Evolutionary conservation across 495 filamentous ascomycete species (phyloP).

Genomic region (Aspergillus haitiensis): DNA sequence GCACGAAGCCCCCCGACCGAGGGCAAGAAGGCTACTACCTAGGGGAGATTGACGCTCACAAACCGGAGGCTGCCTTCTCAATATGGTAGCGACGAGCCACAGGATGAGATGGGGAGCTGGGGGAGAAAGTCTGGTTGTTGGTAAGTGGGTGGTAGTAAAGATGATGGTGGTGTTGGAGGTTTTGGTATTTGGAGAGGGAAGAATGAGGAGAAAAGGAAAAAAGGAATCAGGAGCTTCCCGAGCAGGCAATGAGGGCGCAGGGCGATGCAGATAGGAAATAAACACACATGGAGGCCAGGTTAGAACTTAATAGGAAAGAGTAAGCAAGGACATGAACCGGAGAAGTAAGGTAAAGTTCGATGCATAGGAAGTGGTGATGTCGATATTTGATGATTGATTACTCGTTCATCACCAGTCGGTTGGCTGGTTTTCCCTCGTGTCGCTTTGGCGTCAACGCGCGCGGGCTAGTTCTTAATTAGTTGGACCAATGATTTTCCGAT

Average conservation of each 20-base stretch:
- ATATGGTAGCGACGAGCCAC: not conserved
- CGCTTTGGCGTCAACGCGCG: constrained; percentile 20
- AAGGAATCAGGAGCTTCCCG: not conserved
- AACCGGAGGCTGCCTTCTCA: not conserved
- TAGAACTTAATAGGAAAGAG: not conserved
- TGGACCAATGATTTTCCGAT: constrained; percentile 7
- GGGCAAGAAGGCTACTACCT: constrained; percentile 18
- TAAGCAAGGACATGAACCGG: not conserved
- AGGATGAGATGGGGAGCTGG: not conserved
- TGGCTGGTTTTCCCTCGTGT: constrained; percentile 13
- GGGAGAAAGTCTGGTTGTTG: not conserved
- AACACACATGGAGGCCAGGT: not conserved
- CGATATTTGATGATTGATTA: constrained; percentile 5
- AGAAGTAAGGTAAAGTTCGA: not conserved
- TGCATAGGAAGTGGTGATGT: constrained; percentile 15
- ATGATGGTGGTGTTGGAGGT: too few relatives aligned
- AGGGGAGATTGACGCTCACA: constrained; percentile 6
- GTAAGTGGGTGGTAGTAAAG: not conserved
- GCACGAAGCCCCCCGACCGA: constrained; percentile 28
- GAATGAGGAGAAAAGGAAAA: not conserved
- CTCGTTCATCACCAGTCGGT: not conserved
- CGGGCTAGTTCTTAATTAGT: constrained; percentile 6
- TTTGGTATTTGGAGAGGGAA: not conserved
- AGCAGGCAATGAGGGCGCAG: not conserved
- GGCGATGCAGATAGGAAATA: not conserved